These are phyloP conservation scores for Ustanciosporium gigantosporum DNA, from an alignment of 1,284 basidiomycete species.

Conservation along the genomic window DNA sequence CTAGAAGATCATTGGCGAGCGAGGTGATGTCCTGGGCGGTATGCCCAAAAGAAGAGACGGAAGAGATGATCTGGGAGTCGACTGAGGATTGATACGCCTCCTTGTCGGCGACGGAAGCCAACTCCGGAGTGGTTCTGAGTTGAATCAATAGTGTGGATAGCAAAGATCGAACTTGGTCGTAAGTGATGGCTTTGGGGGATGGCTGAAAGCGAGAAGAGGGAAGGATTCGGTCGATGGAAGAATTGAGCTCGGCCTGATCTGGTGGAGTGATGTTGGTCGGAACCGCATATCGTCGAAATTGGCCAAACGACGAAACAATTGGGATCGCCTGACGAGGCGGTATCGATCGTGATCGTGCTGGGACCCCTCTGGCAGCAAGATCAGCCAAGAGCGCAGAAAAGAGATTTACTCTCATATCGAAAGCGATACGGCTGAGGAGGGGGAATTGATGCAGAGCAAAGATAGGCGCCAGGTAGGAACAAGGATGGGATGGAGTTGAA, in stretches of 20 bases:
- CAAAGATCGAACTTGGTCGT: conserved; percentile 14
- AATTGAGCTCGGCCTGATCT: conserved; percentile 12
- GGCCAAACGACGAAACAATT: too few relatives aligned
- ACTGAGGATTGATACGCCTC: conserved; percentile 16
- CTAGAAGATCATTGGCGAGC: conserved; percentile 23
- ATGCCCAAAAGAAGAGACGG: conserved; percentile 1
- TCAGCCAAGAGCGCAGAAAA: too few relatives aligned
- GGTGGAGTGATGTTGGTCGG: conserved; percentile 8
- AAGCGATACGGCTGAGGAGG: too few relatives aligned
- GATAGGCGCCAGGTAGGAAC: too few relatives aligned
- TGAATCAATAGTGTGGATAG: conserved; percentile 27
- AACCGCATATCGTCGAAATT: conserved; percentile 10
- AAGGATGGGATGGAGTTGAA: too few relatives aligned
- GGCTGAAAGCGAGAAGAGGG: not conserved
- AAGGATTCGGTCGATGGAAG: conserved; percentile 16
- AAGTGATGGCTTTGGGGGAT: conserved; percentile 2
- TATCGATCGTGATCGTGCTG: too few relatives aligned
- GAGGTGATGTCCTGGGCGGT: conserved; percentile 10
- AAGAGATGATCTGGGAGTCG: conserved; percentile 14
- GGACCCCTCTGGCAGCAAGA: too few relatives aligned
- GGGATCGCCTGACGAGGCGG: too few relatives aligned
- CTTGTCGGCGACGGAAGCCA: conserved; percentile 8
- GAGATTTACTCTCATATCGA: too few relatives aligned
- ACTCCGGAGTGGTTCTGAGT: conserved; percentile 23
- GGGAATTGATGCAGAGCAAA: too few relatives aligned